Conservation (phyloP, 2,329 filamentous ascomycete species). For the Albophoma yamanashiensis region DNA sequence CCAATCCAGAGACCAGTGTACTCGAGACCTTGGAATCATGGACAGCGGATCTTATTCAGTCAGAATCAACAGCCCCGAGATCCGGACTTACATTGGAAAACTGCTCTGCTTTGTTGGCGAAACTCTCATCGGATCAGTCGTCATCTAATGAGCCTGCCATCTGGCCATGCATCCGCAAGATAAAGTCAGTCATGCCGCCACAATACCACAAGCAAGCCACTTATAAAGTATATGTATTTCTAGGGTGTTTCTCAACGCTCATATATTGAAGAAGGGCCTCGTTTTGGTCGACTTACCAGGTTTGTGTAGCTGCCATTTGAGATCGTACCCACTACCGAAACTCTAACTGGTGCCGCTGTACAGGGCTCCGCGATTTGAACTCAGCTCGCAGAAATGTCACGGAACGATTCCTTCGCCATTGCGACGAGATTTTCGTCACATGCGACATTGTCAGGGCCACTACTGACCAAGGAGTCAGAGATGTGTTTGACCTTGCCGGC, state of each 20-base stretch:
- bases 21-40: conserved; percentile 12
- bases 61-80: conserved; percentile 1
- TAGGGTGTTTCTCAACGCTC: conserved; percentile 32
- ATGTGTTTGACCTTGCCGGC: conserved; percentile 28
- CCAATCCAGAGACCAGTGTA: conserved; percentile 3
- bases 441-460: conserved; percentile 28
- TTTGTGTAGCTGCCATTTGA: conserved; percentile 9
- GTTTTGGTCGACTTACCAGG: conserved; percentile 38
- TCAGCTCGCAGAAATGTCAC: conserved; percentile 30
- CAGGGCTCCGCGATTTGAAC: conserved; percentile 36
- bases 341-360: not conserved
- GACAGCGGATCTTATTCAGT: conserved; percentile 8
- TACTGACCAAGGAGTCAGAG: conserved; percentile 27
- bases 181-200: conserved; percentile 20
- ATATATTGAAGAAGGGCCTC: conserved; percentile 36
- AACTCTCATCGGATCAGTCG: conserved; percentile 24
- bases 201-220: not conserved
- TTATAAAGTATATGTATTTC: not conserved
- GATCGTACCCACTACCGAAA: not conserved
- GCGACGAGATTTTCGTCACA: conserved; percentile 36
- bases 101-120: conserved; percentile 22
- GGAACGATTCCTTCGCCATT: conserved; percentile 31
- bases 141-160: conserved; percentile 9
- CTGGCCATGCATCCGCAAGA: conserved; percentile 35
- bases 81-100: conserved; percentile 5